phyloP scores from a whole-genome alignment of 192 early-diverging fungal species.

The Coemansia biformis region DNA sequence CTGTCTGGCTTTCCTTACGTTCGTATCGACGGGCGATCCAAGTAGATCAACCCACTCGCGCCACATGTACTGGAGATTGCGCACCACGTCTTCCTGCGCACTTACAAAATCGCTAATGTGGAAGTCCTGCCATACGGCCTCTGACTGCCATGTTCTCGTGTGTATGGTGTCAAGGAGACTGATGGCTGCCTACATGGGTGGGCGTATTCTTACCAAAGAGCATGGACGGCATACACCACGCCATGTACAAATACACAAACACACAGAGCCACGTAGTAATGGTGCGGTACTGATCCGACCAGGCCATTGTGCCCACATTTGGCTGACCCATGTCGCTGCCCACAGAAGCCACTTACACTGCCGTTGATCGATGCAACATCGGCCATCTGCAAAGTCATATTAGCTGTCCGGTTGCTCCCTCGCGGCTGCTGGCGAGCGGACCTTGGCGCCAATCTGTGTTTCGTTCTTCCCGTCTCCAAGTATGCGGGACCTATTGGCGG shows the following conservation, averaged over 20 bases:
- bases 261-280: too few relatives aligned
- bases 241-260: too few relatives aligned
- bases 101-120: slow-evolving; percentile 35
- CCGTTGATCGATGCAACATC: slow-evolving; percentile 19
- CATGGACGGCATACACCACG: too few relatives aligned
- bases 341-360: slow-evolving; percentile 8
- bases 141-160: slow-evolving; percentile 21
- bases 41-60: slow-evolving; percentile 33
- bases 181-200: slow-evolving; percentile 27
- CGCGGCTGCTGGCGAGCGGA: too few relatives aligned
- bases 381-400: slow-evolving; percentile 9
- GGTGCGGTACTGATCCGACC: too few relatives aligned
- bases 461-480: background rate
- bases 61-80: slow-evolving; percentile 29
- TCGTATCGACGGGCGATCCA: slow-evolving; percentile 21
- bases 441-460: background rate
- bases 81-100: slow-evolving; percentile 8
- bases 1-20: slow-evolving; percentile 6
- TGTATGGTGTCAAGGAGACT: slow-evolving; percentile 19
- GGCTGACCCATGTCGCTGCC: too few relatives aligned
- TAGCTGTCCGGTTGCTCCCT: background rate
- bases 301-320: too few relatives aligned
- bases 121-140: slow-evolving; percentile 28
- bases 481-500: background rate
- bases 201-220: too few relatives aligned